Evolutionary conservation across 805 yeast genomes (phyloP).

Genomic region (Grigorovia humatica): DNA sequence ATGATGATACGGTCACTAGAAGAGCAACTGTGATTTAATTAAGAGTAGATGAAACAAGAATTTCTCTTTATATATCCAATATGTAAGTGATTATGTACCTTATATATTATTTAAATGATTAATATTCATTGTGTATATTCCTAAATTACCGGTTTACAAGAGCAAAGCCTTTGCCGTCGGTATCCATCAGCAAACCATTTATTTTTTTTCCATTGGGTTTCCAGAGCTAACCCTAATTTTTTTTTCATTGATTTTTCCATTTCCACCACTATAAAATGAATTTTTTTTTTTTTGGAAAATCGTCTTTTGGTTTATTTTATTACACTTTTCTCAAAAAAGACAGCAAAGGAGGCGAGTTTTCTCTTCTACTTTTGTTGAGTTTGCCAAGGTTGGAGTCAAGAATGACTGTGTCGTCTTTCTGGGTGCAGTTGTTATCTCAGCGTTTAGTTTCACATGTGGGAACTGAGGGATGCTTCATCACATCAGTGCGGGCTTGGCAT

Average conservation of each 20-base stretch:
- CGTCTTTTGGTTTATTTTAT: neutral
- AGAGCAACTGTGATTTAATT: conserved; percentile 13
- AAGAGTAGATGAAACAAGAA: neutral
- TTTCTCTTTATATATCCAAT: neutral
- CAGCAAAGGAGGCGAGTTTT: neutral
- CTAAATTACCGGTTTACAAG: no score
- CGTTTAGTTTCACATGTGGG: neutral
- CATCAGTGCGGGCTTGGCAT: neutral
- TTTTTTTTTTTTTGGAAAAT: no score
- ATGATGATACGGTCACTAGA: conserved; percentile 12
- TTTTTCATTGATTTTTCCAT: neutral
- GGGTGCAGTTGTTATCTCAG: no score
- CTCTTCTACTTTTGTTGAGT: neutral
- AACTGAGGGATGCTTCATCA: neutral
- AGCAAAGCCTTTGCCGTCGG: no score
- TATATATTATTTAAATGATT: neutral
- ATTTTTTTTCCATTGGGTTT: no score
- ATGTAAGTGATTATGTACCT: neutral
- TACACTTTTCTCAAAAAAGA: neutral
- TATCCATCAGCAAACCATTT: no score
- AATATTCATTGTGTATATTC: neutral
- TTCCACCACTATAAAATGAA: neutral
- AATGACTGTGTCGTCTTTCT: no score
- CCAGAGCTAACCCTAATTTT: neutral
- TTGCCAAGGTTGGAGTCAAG: neutral